Base-by-base conservation (phyloP, 192 early-diverging fungal species). In the Mortierella antarctica region DNA sequence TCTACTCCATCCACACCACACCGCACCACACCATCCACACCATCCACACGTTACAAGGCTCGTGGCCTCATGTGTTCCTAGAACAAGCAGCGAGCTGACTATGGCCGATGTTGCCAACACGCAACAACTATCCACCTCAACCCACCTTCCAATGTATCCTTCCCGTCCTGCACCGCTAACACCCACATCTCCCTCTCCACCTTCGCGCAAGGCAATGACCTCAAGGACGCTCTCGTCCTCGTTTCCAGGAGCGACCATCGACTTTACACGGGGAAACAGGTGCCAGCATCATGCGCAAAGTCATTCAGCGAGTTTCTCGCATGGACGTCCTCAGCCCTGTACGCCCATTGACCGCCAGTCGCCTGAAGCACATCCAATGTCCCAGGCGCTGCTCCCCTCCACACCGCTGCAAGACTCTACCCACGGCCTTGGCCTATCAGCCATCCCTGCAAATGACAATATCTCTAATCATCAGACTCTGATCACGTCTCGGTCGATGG, bases 161-260 rank as follows among this genome's bases (percentile, higher is more conserved):
- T 46, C 51, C 23, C 59, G 15, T 17, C 42, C 62, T 17, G 39
- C 52, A 46, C 60, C 67, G 13, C 66, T 62, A 59, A 76, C 67
- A 17, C 60, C 74, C 8, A 70, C 74, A 7, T 76, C 73, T 2
- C 73, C 74, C 39, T 67, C 74, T 17, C 64, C 74, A 9, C 67
- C 50, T 45, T 65, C 60, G 41, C 46, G 62, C 17, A 71, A 51
- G 61, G 14, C 61, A 15, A 53, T 20, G 39, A 17, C 67, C 15
- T 12, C 59, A 42, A 73, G 40, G 13, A 4, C 41, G 18, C 44
- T 60, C 59, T 58, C 73, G 15, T 47, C 57, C 21, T 53, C 57
- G 10, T 74, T 61, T 42, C 57, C 59, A 1, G 52, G 59, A 14
- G 52, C 52, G 7, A n/a, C 31, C 55, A 23, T 14, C 55, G 31